Evolutionary conservation across 495 filamentous ascomycete genomes (phyloP).

Genomic region (Sabuloglossum arenarium): DNA sequence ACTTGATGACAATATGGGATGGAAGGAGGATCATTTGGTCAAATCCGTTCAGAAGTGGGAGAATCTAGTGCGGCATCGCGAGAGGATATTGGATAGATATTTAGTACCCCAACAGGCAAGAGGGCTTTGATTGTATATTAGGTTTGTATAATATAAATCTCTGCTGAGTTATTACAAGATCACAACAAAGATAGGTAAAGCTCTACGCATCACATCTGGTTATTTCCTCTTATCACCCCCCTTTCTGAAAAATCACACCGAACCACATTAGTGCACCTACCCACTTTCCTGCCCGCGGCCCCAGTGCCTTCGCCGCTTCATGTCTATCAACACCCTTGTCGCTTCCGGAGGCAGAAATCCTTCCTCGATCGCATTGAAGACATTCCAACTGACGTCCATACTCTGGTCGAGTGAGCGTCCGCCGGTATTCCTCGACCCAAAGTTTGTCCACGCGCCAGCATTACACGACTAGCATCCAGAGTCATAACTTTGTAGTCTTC

Average conservation of each 20-base stretch:
- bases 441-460: not conserved
- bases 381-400: not conserved
- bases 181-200: too few relatives aligned
- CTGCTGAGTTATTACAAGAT: not conserved
- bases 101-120: not conserved
- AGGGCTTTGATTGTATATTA: not conserved
- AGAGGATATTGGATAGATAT: conserved; percentile 15
- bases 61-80: conserved; percentile 16
- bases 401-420: not conserved
- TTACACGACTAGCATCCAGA: not conserved
- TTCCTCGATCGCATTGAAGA: not conserved
- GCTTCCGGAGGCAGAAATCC: not conserved
- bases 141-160: not conserved
- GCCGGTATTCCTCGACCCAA: not conserved
- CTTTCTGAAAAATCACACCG: not conserved
- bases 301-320: not conserved
- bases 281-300: not conserved
- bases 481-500: not conserved
- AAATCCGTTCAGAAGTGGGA: conserved; percentile 14
- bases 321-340: not conserved
- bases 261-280: not conserved
- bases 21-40: conserved; percentile 17
- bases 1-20: conserved; percentile 35
- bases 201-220: not conserved
- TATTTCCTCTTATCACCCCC: not conserved